A percentile compares a stretch with the other conserved stretches of the same genome.
Conservation (phyloP, 1,284 basidiomycete species). For the Cutaneotrichosporon sp. region DNA sequence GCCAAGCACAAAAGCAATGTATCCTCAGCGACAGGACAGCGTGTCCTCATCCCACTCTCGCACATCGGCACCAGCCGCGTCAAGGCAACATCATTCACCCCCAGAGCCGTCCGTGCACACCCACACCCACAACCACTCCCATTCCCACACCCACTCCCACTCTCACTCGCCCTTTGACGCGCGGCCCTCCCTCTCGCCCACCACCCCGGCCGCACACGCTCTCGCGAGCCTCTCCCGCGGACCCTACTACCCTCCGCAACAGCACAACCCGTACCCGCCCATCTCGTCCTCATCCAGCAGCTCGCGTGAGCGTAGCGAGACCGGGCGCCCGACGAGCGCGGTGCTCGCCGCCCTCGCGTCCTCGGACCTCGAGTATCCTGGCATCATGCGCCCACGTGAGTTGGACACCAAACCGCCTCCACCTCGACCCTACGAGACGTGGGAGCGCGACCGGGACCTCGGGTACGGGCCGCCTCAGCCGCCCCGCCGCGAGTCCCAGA, state of each 20-base stretch:
- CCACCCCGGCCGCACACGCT: background rate
- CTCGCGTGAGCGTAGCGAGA: background rate
- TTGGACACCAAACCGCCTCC: background rate
- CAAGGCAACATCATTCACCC: background rate
- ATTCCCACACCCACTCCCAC: background rate
- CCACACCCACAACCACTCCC: background rate
- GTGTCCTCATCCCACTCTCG: background rate
- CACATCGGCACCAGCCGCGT: background rate
- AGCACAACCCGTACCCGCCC: conserved; percentile 2
- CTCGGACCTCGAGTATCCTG: conserved; percentile 22
- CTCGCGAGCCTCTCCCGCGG: background rate
- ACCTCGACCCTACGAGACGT: background rate
- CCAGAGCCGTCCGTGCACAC: background rate
- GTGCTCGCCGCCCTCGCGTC: conserved; percentile 19
- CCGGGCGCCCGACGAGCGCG: conserved; percentile 11
- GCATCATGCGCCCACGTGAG: conserved; percentile 21
- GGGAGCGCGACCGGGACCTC: background rate
- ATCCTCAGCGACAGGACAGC: background rate
- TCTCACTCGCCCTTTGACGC: background rate
- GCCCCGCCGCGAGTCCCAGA: background rate
- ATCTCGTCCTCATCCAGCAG: background rate
- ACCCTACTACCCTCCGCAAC: background rate
- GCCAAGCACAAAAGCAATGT: background rate
- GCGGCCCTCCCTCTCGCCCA: background rate
- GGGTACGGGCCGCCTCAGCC: background rate